Evolutionary conservation across 805 yeast species (phyloP), one percentile per base, ranked within the genome.

Genomic region (Cyberlindnera subsufficiens): DNA sequence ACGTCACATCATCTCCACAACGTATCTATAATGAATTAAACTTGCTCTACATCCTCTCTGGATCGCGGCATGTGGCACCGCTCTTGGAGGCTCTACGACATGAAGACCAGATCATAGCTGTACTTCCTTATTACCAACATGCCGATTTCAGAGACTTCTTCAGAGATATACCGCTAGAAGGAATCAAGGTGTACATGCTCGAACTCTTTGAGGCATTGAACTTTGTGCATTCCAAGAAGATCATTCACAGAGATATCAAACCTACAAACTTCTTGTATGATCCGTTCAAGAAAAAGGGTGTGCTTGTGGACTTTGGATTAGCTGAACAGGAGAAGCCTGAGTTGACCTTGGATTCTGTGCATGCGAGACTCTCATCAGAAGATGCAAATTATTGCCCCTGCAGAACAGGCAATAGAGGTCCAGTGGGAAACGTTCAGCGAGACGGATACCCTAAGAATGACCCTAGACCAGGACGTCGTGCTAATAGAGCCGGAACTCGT

Each of bases 401-500:
- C 58, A 36, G 46, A 42, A 22, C 44, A 41, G 32, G 55, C 46
- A 27, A 66, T 51, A 50, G 58, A 50, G 54, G 61, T 55, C 30
- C 32, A 4, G 18, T 40, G 20, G 48, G 42, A 6, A 42, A 43
- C 5, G 37, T 49, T 7, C 42, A 72, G 11, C 69, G 74, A 63
- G 46, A 45, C 25, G 91, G 96, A 2, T 88, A 86, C 57, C 84
- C 89, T 9, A 88, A 87, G 58, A 86, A 86, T 54, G 99, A 93
- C 65, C 77, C 78, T 39, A 72, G 98, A 53, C 85, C 95, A 0
- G 86, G 93, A 2, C 74, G 96, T 55, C 74, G 99, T 44, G 98
- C 98, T 0, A 93, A 93, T 56, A 79, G 99, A 54, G 99, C 99
- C 56, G 95, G 95, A 5, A 86, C 95, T 0, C 90, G 93, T 6